phyloP scores from a whole-genome alignment of 768 basidiomycete species.

The Rhizopogon salebrosus region DNA sequence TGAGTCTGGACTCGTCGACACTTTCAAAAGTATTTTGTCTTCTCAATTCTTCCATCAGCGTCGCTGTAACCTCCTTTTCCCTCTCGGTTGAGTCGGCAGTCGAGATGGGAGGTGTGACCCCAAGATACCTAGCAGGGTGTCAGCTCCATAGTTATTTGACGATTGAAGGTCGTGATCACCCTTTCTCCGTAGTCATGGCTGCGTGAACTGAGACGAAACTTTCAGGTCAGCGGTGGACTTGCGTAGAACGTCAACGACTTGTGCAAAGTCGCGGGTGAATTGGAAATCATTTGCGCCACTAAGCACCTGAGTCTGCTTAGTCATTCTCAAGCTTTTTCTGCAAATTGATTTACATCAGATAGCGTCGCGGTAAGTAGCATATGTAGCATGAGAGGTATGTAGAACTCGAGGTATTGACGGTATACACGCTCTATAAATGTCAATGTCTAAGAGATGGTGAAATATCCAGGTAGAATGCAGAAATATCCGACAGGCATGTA shows the following conservation, averaged over 20 bases:
- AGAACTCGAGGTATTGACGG: neutral
- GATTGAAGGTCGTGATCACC: constrained; percentile 25
- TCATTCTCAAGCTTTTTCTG: neutral
- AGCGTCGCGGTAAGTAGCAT: too few species aligned
- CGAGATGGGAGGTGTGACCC: constrained; percentile 85
- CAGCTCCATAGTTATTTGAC: constrained; percentile 4
- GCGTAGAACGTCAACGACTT: constrained; percentile 3
- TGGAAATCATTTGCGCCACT: neutral
- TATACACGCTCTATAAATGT: neutral
- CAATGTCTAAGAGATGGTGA: neutral
- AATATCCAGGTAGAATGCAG: neutral
- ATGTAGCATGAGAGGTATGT: neutral
- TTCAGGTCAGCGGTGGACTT: neutral
- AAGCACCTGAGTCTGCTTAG: constrained; percentile 1
- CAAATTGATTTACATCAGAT: neutral
- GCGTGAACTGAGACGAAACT: neutral
- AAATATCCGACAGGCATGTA: too few species aligned
- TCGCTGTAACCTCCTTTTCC: constrained; percentile 78
- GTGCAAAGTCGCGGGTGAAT: neutral
- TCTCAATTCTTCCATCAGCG: constrained; percentile 88
- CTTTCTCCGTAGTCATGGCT: constrained; percentile 37
- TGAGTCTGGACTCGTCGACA: constrained; percentile 80
- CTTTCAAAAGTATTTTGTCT: constrained; percentile 85
- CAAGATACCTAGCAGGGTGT: constrained; percentile 50
- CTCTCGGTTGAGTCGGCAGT: constrained; percentile 65